Percentiles rank a stretch among this genome's conserved stretches.
Conservation (phyloP, 345 rosid species). For the Syzygium jambos region DNA sequence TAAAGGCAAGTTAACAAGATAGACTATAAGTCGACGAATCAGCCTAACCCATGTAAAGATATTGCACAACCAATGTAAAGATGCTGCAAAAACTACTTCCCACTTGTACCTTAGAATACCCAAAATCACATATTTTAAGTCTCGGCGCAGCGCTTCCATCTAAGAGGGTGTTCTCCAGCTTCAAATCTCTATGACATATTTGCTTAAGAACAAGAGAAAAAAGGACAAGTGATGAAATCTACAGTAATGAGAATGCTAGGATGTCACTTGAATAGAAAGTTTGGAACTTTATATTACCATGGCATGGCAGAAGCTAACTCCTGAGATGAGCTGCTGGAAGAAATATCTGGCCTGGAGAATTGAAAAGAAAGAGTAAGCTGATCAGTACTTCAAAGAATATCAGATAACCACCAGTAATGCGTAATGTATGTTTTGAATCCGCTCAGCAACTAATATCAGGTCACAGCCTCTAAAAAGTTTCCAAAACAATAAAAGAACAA, state of each 20-base stretch:
- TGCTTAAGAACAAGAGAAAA: conserved; percentile 16
- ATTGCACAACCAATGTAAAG: neutral
- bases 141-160: conserved; percentile 93
- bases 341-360: conserved; percentile 50
- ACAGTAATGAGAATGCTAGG: neutral
- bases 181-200: conserved; percentile 83
- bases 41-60: neutral
- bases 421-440: neutral
- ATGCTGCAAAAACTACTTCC: neutral
- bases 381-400: neutral
- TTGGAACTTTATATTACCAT: conserved; percentile 28
- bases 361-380: neutral
- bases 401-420: neutral
- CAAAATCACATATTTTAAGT: conserved; percentile 81
- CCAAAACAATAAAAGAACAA: neutral
- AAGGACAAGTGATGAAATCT: neutral
- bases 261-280: neutral
- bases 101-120: conserved; percentile 55
- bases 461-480: neutral
- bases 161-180: conserved; percentile 74
- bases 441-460: neutral
- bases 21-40: neutral
- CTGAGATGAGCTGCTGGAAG: conserved; percentile 87
- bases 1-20: conserved; percentile 2
- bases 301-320: conserved; percentile 76